Evolutionary conservation across 441 rosid species (phyloP).

Genomic region (Monsonia emarginata): DNA sequence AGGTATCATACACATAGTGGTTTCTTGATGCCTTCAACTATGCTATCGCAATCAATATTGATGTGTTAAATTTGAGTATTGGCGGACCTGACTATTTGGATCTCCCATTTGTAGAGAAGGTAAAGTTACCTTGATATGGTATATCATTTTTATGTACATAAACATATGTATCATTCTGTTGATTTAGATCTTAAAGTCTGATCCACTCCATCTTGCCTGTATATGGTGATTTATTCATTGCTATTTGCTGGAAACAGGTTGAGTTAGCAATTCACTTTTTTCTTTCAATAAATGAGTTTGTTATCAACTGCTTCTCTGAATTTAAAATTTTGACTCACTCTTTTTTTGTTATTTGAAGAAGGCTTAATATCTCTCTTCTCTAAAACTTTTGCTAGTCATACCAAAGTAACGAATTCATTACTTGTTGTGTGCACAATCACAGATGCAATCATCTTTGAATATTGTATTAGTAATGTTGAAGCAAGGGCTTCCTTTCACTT

Average conservation of each 20-base stretch:
- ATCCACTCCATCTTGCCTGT: not conserved
- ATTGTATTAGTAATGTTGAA: constrained; percentile 13
- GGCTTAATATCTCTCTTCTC: not conserved
- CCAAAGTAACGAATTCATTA: constrained; percentile 4
- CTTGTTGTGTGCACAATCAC: not conserved
- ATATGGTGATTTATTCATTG: not conserved
- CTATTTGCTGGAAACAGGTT: not conserved
- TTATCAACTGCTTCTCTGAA: not conserved
- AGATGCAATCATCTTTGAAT: not conserved
- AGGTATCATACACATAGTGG: constrained; percentile 99
- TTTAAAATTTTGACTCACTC: not conserved
- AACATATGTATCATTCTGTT: not conserved
- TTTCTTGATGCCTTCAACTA: constrained; percentile 97
- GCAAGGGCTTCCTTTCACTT: constrained; percentile 10
- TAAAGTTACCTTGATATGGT: constrained; percentile 16
- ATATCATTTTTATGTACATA: not conserved
- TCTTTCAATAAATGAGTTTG: not conserved
- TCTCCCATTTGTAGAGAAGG: constrained; percentile 97
- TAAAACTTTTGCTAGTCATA: not conserved
- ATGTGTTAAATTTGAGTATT: constrained; percentile 91
- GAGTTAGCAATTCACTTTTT: not conserved
- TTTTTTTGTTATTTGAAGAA: not conserved
- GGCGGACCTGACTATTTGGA: constrained; percentile 99
- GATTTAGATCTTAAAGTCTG: not conserved
- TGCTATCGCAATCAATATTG: constrained; percentile 89